Percentiles rank a stretch among this genome's conserved stretches.
Conservation (phyloP, 2,329 filamentous ascomycete species). For the Botrytis byssoidea region DNA sequence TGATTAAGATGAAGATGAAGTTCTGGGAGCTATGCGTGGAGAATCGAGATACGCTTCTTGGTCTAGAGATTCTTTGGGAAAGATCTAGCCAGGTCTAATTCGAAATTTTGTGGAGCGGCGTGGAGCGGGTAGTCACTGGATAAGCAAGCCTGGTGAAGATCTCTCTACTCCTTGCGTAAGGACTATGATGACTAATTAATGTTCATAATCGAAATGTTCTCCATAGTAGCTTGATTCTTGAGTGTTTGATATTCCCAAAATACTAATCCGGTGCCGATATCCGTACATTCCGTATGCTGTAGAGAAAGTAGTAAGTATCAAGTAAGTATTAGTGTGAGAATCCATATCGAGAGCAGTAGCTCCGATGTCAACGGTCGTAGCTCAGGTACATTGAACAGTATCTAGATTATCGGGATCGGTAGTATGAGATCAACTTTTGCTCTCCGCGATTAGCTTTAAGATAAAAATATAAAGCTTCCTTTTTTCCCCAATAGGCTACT, state of each 20-base stretch:
- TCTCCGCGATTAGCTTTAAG: background rate
- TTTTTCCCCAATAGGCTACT: background rate
- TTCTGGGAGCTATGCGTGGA: background rate
- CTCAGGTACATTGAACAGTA: background rate
- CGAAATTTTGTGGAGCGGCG: constrained; percentile 5
- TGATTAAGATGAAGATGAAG: background rate
- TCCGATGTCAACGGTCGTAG: background rate
- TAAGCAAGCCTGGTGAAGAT: constrained; percentile 16
- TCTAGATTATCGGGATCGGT: background rate
- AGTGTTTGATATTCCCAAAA: background rate
- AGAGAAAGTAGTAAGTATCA: background rate
- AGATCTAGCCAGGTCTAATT: constrained; percentile 21
- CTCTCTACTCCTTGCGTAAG: background rate
- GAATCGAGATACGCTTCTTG: background rate
- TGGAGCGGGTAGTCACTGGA: background rate
- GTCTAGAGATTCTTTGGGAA: constrained; percentile 13
- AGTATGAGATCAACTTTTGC: background rate
- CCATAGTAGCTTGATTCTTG: background rate
- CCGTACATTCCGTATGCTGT: background rate
- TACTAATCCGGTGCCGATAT: background rate
- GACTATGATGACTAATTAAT: constrained; percentile 1
- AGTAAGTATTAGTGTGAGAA: background rate
- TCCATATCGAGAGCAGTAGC: background rate
- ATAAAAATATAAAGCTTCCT: background rate
- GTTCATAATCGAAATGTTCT: background rate